Evolutionary conservation across 495 filamentous ascomycete genomes (phyloP).

Genomic region (Bacidia rubella): DNA sequence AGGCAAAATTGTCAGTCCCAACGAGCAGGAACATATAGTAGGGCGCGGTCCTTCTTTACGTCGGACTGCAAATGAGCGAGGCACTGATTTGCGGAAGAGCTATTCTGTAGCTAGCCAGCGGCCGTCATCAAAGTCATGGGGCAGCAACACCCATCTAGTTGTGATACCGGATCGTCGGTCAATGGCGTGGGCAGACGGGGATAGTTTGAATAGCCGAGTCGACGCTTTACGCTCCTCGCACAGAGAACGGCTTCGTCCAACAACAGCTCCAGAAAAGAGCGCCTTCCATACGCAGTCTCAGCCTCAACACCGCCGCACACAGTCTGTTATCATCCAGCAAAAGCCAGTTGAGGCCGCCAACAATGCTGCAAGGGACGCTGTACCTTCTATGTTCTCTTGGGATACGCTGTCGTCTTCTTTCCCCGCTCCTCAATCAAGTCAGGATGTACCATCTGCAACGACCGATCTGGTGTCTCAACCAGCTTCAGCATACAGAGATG

Average conservation of each 20-base stretch:
- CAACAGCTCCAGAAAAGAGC: conserved; percentile 22
- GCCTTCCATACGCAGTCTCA: conserved; percentile 24
- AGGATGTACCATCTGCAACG: conserved; percentile 36
- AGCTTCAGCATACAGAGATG: no score
- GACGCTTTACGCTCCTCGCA: conserved; percentile 24
- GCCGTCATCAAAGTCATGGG: conserved; percentile 32
- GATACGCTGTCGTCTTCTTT: conserved; percentile 12
- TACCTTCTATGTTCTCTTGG: not conserved
- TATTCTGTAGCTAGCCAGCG: conserved; percentile 49
- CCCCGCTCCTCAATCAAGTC: conserved; percentile 57
- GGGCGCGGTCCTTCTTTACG: conserved; percentile 31
- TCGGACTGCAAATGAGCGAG: conserved; percentile 31
- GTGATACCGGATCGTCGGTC: conserved; percentile 57
- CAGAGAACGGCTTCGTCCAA: conserved; percentile 18
- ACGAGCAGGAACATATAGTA: conserved; percentile 32
- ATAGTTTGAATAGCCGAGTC: conserved; percentile 28
- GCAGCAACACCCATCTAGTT: conserved; percentile 55
- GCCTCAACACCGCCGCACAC: conserved; percentile 24
- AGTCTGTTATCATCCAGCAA: conserved; percentile 29
- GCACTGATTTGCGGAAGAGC: conserved; percentile 38
- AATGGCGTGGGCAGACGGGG: conserved; percentile 41
- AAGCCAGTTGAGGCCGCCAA: conserved; percentile 6
- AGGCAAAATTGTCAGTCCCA: conserved; percentile 49
- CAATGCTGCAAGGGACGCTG: not conserved
- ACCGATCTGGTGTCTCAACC: no score